Percentiles rank a stretch among this genome's conserved stretches.
phyloP scores from a whole-genome alignment of 2,329 filamentous ascomycete species.

The Purpureocillium lavendulum region DNA sequence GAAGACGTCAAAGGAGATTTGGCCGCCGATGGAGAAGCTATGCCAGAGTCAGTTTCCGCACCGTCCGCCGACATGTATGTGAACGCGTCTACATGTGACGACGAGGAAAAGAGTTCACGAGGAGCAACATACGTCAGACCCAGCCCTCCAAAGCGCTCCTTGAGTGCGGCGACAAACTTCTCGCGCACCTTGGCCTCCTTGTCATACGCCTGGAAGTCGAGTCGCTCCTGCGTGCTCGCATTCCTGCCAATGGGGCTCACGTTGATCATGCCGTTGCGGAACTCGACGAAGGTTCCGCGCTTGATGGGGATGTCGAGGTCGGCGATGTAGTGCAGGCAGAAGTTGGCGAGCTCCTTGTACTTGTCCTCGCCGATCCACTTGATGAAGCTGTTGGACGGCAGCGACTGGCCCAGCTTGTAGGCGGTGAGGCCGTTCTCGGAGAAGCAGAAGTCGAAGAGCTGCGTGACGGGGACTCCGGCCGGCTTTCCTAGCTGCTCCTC shows the following conservation, averaged over 20 bases:
- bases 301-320: constrained; percentile 79
- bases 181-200: constrained; percentile 69
- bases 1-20: constrained; percentile 98
- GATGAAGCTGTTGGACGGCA: constrained; percentile 82
- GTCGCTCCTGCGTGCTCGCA: constrained; percentile 69
- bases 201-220: constrained; percentile 78
- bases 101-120: constrained; percentile 1
- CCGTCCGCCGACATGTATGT: too few species aligned
- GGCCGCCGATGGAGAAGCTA: constrained; percentile 88
- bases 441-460: constrained; percentile 96
- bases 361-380: constrained; percentile 75
- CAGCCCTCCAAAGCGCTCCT: constrained; percentile 45
- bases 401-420: constrained; percentile 69
- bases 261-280: constrained; percentile 89
- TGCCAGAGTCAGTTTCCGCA: not conserved
- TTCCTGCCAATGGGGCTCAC: constrained; percentile 80
- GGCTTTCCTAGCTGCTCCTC: constrained; percentile 82
- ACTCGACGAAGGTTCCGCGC: constrained; percentile 79
- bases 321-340: constrained; percentile 73
- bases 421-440: constrained; percentile 93
- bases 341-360: constrained; percentile 72
- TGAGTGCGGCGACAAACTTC: constrained; percentile 44
- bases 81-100: too few species aligned
- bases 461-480: constrained; percentile 58
- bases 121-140: constrained; percentile 66